phyloP scores from a whole-genome alignment of 2,329 filamentous ascomycete species.

The Onygena corvina region DNA sequence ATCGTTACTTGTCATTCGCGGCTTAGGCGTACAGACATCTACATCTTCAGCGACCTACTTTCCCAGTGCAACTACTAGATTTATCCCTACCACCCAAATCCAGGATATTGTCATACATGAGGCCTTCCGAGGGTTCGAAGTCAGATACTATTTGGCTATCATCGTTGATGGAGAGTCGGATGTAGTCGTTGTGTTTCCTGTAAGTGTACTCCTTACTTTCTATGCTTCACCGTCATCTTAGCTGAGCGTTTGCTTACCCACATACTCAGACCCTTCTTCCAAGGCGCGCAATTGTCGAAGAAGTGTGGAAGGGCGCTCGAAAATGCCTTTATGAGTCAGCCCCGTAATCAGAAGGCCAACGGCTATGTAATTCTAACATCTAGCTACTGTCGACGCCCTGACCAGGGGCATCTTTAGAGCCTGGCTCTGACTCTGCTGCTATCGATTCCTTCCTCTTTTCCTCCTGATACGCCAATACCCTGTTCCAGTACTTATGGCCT shows the following conservation, averaged over 20 bases:
- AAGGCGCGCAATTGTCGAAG: conserved; percentile 60
- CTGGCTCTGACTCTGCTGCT: neutral
- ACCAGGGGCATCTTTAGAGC: neutral
- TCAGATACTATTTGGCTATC: conserved; percentile 77
- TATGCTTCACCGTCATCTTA: neutral
- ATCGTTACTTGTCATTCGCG: conserved; percentile 74
- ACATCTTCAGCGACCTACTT: conserved; percentile 59
- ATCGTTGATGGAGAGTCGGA: conserved; percentile 81
- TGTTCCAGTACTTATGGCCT: conserved; percentile 8
- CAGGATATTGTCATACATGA: conserved; percentile 91
- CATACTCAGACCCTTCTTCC: conserved; percentile 52
- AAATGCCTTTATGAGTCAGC: conserved; percentile 67
- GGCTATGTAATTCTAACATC: neutral
- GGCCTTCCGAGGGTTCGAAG: conserved; percentile 84
- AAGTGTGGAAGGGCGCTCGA: conserved; percentile 77
- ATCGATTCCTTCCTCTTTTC: neutral
- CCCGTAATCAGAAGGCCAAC: conserved; percentile 25
- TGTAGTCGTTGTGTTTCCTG: conserved; percentile 88
- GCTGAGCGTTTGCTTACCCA: neutral
- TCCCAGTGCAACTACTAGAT: conserved; percentile 49
- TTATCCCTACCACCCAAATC: conserved; percentile 84
- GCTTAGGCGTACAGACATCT: conserved; percentile 80
- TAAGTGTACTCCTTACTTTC: conserved; percentile 26
- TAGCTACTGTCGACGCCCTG: neutral
- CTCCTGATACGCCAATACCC: neutral